phyloP scores from a whole-genome alignment of 1,284 basidiomycete genomes.

The Cutaneotrichosporon curvatum region DNA sequence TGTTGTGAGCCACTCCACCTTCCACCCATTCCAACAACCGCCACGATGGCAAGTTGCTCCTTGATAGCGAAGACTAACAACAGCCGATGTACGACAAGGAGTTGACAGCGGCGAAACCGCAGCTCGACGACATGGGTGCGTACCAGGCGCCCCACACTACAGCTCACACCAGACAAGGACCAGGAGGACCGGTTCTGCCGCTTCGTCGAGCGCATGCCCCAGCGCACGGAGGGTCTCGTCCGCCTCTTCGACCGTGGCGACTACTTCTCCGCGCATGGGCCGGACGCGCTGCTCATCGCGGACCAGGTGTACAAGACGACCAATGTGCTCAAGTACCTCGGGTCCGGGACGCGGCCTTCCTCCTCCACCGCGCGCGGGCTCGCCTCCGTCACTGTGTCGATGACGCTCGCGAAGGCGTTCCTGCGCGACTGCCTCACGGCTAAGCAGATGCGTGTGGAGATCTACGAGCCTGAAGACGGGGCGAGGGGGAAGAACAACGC shows the following conservation, averaged over 20 bases:
- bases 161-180: slow-evolving; percentile 48
- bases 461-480: slow-evolving; percentile 69
- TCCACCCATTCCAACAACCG: neutral
- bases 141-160: neutral
- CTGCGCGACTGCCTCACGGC: slow-evolving; percentile 83
- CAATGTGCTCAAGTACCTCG: slow-evolving; percentile 76
- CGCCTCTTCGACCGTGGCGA: slow-evolving; percentile 76
- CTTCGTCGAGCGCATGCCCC: slow-evolving; percentile 62
- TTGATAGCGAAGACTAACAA: neutral
- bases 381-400: slow-evolving; percentile 70
- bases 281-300: slow-evolving; percentile 82
- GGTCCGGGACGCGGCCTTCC: slow-evolving; percentile 6
- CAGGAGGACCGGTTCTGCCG: slow-evolving; percentile 67
- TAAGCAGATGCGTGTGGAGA: slow-evolving; percentile 89
- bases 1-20: neutral
- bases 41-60: slow-evolving; percentile 15
- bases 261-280: slow-evolving; percentile 81
- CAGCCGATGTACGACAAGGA: slow-evolving; percentile 45
- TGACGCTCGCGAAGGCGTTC: slow-evolving; percentile 74
- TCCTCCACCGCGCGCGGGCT: slow-evolving; percentile 48
- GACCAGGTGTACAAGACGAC: slow-evolving; percentile 72
- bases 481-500: slow-evolving; percentile 58
- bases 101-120: slow-evolving; percentile 34
- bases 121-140: slow-evolving; percentile 41
- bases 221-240: slow-evolving; percentile 54